These are phyloP conservation scores for Claviceps cyperi DNA, from an alignment of 2,329 filamentous ascomycete species.

Conservation along the genomic window DNA sequence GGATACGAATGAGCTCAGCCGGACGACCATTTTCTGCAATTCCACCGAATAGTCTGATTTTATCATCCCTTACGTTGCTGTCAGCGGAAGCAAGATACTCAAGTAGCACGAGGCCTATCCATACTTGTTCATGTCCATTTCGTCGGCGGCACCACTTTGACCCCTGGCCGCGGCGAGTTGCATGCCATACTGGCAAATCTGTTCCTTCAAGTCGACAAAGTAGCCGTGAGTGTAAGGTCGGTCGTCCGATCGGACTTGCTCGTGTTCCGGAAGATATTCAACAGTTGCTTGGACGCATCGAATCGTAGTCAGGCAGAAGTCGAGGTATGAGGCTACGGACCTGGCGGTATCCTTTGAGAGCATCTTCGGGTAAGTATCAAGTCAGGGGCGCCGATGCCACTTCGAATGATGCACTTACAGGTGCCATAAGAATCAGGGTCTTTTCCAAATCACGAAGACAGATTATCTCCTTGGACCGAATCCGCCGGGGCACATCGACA, in stretches of 20 bases:
- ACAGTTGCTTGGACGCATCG: slow-evolving; percentile 82
- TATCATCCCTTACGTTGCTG: slow-evolving; percentile 33
- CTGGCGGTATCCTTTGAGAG: slow-evolving; percentile 66
- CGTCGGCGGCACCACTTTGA: slow-evolving; percentile 42
- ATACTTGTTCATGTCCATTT: slow-evolving; percentile 46
- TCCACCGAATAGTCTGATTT: slow-evolving; percentile 69
- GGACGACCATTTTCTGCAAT: slow-evolving; percentile 69
- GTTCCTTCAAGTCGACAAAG: slow-evolving; percentile 89
- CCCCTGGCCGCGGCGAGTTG: slow-evolving; percentile 66
- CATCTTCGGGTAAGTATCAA: slow-evolving; percentile 55
- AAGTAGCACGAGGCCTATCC: slow-evolving; percentile 21
- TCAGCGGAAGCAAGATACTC: slow-evolving; percentile 14
- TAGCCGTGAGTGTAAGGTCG: slow-evolving; percentile 91
- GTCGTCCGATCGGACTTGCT: slow-evolving; percentile 73
- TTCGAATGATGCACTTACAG: slow-evolving; percentile 52
- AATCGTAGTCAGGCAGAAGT: slow-evolving; percentile 83
- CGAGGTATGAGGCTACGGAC: slow-evolving; percentile 56
- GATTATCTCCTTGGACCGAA: slow-evolving; percentile 71
- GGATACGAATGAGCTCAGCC: slow-evolving; percentile 69
- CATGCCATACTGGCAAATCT: slow-evolving; percentile 79
- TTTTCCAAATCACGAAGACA: slow-evolving; percentile 91
- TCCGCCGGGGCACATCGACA: slow-evolving; percentile 62
- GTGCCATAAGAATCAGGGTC: slow-evolving; percentile 77
- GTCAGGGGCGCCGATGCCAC: too few relatives aligned
- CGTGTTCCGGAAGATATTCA: slow-evolving; percentile 69